Conservation (phyloP, 2,329 filamentous ascomycete genomes). For the Pseudonectria foliicola region DNA sequence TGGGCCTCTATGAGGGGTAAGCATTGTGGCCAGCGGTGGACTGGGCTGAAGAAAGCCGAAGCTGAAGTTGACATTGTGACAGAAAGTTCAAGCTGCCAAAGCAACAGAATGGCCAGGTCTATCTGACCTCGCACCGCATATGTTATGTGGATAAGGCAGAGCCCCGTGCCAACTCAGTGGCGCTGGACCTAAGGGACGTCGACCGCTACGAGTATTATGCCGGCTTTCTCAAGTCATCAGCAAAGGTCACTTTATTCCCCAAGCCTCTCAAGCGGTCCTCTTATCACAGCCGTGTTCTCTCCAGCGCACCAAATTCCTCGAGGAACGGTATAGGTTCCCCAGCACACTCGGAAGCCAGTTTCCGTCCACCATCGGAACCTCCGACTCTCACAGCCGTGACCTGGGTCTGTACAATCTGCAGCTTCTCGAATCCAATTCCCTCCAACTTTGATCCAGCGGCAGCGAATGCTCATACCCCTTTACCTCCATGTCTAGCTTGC, state of each 20-base stretch:
- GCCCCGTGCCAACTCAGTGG: constrained; percentile 75
- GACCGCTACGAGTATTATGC: constrained; percentile 89
- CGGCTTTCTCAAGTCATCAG: constrained; percentile 88
- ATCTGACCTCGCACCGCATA: constrained; percentile 88
- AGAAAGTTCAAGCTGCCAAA: constrained; percentile 94
- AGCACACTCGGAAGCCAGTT: constrained; percentile 34
- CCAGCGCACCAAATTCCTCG: constrained; percentile 37
- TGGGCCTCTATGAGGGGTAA: constrained; percentile 95
- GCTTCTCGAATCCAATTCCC: constrained; percentile 86
- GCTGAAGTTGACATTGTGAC: constrained; percentile 9
- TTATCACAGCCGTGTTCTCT: constrained; percentile 46
- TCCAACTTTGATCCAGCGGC: constrained; percentile 86
- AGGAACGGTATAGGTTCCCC: constrained; percentile 42
- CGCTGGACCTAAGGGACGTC: constrained; percentile 82
- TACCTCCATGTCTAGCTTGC: constrained; percentile 85
- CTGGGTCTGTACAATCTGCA: constrained; percentile 95
- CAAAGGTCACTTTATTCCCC: constrained; percentile 84
- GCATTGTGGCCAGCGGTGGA: constrained; percentile 23
- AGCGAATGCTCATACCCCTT: constrained; percentile 68
- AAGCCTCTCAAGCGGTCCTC: constrained; percentile 66
- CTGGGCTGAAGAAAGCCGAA: background rate
- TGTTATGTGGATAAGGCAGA: constrained; percentile 92
- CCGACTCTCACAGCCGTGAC: constrained; percentile 57
- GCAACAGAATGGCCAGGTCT: constrained; percentile 93
- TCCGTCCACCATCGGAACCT: constrained; percentile 33